These are phyloP conservation scores for Psidium guajava DNA, from an alignment of 345 rosid genomes.

Conservation along the genomic window DNA sequence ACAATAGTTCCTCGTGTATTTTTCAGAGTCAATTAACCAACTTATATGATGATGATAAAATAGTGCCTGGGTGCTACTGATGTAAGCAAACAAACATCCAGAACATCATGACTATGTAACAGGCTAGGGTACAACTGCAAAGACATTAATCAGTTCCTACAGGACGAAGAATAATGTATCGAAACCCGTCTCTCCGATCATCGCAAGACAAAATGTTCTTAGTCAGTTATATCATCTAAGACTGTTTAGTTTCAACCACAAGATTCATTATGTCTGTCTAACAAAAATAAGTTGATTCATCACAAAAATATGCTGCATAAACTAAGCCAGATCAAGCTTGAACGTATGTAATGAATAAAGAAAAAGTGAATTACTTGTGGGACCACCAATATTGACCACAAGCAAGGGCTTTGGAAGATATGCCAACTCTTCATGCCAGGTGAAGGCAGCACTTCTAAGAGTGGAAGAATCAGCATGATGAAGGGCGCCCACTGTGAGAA, in stretches of 20 bases:
- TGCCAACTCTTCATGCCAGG: constrained; percentile 65
- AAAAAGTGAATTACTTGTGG: constrained; percentile 45
- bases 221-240: background rate
- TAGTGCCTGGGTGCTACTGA: background rate
- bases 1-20: background rate
- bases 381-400: constrained; percentile 90
- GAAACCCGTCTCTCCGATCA: background rate
- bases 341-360: background rate
- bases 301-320: background rate
- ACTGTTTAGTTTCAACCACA: background rate
- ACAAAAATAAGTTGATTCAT: background rate
- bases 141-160: background rate
- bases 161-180: background rate
- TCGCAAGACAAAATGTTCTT: background rate
- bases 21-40: background rate
- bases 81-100: background rate
- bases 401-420: constrained; percentile 70
- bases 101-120: background rate
- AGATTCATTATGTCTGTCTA: background rate
- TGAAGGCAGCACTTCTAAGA: constrained; percentile 49
- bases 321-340: background rate
- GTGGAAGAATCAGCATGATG: constrained; percentile 68
- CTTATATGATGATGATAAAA: background rate
- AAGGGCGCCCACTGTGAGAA: constrained; percentile 84
- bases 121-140: background rate